Conservation (phyloP, 2,329 filamentous ascomycete species). For the Microdochium paspali region DNA sequence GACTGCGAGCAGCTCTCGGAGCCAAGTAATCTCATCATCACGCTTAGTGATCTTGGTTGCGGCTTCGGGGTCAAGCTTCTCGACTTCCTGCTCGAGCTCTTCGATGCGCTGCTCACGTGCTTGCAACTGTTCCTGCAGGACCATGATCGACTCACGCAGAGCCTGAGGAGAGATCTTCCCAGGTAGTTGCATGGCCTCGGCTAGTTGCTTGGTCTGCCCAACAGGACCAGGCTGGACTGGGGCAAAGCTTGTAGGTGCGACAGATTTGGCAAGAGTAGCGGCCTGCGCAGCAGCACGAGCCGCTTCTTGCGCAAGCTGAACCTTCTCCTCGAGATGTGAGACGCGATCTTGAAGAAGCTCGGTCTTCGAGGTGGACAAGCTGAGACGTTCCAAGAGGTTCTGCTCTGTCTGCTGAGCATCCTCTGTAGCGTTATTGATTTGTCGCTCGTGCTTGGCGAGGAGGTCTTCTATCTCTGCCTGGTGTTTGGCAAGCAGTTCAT, state of each 20-base stretch:
- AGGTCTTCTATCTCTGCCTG: constrained; percentile 66
- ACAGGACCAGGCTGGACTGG: constrained; percentile 35
- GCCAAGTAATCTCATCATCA: constrained; percentile 89
- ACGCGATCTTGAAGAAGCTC: constrained; percentile 82
- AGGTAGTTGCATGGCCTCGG: constrained; percentile 44
- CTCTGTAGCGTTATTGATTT: constrained; percentile 64
- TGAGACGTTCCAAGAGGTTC: constrained; percentile 71
- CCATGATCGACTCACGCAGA: constrained; percentile 89
- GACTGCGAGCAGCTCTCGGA: constrained; percentile 86
- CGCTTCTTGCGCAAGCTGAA: constrained; percentile 82
- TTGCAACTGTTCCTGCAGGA: constrained; percentile 92
- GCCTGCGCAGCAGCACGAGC: constrained; percentile 75
- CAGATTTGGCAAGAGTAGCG: constrained; percentile 19
- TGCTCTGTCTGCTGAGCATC: constrained; percentile 74
- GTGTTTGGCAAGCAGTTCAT: constrained; percentile 40
- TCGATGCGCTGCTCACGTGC: constrained; percentile 88
- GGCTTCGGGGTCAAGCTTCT: constrained; percentile 65
- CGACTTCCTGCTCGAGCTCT: constrained; percentile 64
- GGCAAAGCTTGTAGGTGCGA: constrained; percentile 27
- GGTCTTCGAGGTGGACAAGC: constrained; percentile 73
- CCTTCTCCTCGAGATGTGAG: constrained; percentile 75
- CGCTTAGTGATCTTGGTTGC: constrained; percentile 78
- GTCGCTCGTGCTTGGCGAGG: constrained; percentile 64
- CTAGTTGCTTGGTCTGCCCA: constrained; percentile 25
- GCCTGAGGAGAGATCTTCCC: constrained; percentile 93